phyloP scores from a whole-genome alignment of 306 rosid genomes.

The Styphnolobium japonicum region DNA sequence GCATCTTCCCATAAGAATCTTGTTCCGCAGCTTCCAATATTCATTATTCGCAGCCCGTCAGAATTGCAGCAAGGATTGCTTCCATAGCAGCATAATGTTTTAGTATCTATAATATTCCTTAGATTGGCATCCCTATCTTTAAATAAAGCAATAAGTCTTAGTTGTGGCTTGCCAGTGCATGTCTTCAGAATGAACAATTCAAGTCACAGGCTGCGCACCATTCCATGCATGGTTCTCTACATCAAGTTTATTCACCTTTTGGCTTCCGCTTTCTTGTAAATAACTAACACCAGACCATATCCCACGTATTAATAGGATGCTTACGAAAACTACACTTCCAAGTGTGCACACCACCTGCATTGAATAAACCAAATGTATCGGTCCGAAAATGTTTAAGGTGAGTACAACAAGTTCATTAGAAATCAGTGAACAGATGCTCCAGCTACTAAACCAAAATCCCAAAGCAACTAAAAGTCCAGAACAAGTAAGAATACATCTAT shows the following conservation, averaged over 20 bases:
- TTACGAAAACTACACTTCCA: conserved; percentile 67
- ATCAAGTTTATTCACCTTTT: conserved; percentile 31
- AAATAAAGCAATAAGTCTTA: neutral
- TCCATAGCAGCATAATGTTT: neutral
- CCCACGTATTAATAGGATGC: conserved; percentile 76
- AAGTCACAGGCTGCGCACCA: conserved; percentile 55
- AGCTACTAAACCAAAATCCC: neutral
- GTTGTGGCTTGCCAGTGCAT: neutral
- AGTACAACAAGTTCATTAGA: neutral
- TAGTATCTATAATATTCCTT: neutral
- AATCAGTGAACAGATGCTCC: neutral
- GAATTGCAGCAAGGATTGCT: neutral
- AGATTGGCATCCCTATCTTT: neutral
- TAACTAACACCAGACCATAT: conserved; percentile 64
- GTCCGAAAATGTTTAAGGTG: neutral
- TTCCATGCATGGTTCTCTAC: conserved; percentile 54
- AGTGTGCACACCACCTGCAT: conserved; percentile 75
- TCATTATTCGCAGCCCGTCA: neutral
- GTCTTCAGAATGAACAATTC: neutral
- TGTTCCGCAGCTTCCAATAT: neutral
- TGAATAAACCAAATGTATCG: neutral
- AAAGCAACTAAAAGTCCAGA: neutral
- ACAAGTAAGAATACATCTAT: neutral
- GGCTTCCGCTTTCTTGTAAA: conserved; percentile 54
- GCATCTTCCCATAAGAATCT: neutral